These are phyloP conservation scores for Fusarium armeniacum DNA, from an alignment of 2,329 filamentous ascomycete species.

Conservation along the genomic window DNA sequence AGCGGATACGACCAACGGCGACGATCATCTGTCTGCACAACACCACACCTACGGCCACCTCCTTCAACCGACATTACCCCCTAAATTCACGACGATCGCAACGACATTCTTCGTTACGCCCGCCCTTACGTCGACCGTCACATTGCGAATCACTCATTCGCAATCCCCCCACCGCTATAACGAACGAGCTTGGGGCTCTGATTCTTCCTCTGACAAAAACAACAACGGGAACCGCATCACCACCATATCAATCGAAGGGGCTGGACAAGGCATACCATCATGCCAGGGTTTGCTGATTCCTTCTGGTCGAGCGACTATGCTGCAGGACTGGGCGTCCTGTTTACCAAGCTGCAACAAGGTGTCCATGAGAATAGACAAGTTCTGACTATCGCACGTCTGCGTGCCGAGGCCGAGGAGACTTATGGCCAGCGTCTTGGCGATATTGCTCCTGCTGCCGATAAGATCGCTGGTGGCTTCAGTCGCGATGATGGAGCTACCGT, in stretches of 20 bases:
- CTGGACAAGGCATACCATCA: conserved; percentile 60
- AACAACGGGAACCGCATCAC: conserved; percentile 24
- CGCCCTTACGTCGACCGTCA: conserved; percentile 18
- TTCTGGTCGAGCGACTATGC: conserved; percentile 99
- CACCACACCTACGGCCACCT: conserved; percentile 28
- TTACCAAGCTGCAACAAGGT: conserved; percentile 96
- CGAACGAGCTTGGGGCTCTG: conserved; percentile 30
- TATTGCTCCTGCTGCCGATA: conserved; percentile 86
- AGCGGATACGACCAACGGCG: conserved; percentile 42
- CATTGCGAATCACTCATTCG: conserved; percentile 29
- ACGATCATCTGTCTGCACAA: conserved; percentile 28
- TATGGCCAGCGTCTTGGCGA: conserved; percentile 86
- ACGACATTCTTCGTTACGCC: conserved; percentile 27
- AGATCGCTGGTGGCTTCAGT: conserved; percentile 84
- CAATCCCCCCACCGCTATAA: conserved; percentile 25
- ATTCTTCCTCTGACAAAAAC: conserved; percentile 22
- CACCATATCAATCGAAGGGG: conserved; percentile 41
- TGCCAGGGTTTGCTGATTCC: conserved; percentile 92
- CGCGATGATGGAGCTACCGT: conserved; percentile 96
- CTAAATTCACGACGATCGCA: conserved; percentile 34
- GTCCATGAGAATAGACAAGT: conserved; percentile 96
- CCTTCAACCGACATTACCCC: conserved; percentile 20
- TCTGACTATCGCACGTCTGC: conserved; percentile 89
- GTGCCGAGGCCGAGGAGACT: conserved; percentile 92
- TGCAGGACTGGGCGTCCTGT: conserved; percentile 92